Evolutionary conservation across 78 protist species (phyloP).

Genomic region (Chrysochromulina tobinii): DNA sequence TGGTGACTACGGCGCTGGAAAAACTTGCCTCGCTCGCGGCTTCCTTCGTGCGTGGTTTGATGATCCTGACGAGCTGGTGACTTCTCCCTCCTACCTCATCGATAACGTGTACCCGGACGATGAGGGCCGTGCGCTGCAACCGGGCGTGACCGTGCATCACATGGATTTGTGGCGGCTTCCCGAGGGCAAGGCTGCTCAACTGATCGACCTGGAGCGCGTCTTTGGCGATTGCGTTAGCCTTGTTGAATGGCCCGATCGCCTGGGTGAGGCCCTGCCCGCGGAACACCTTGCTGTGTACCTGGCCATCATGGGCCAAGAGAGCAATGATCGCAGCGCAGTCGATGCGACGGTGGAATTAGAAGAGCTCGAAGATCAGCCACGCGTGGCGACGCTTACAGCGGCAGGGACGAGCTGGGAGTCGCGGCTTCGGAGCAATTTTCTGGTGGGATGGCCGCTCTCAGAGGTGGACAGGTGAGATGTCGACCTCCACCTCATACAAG

Average conservation of each 20-base stretch:
- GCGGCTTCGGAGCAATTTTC: not conserved
- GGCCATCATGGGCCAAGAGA: not conserved
- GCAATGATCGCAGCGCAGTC: not conserved
- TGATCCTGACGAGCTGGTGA: not conserved
- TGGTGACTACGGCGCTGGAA: not conserved
- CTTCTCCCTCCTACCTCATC: slow-evolving; percentile 1
- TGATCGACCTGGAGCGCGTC: not conserved
- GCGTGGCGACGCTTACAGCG: not conserved
- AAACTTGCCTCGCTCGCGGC: not conserved
- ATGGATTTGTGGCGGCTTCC: not conserved
- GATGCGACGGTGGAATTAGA: not conserved
- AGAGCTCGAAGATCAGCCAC: not conserved
- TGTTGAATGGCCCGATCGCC: slow-evolving; percentile 27
- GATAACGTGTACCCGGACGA: slow-evolving; percentile 17
- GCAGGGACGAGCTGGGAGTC: not conserved
- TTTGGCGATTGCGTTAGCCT: not conserved
- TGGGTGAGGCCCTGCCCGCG: not conserved
- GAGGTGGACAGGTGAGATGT: too few species aligned
- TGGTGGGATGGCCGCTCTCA: too few species aligned
- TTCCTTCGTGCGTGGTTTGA: not conserved
- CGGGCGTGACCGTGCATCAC: slow-evolving; percentile 14
- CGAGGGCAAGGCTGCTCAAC: not conserved
- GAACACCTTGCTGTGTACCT: not conserved
- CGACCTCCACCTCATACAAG: too few species aligned
- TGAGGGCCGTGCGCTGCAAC: not conserved